Evolutionary conservation across 2,329 filamentous ascomycete species (phyloP).

Genomic region (Ophiostoma angusticollis): DNA sequence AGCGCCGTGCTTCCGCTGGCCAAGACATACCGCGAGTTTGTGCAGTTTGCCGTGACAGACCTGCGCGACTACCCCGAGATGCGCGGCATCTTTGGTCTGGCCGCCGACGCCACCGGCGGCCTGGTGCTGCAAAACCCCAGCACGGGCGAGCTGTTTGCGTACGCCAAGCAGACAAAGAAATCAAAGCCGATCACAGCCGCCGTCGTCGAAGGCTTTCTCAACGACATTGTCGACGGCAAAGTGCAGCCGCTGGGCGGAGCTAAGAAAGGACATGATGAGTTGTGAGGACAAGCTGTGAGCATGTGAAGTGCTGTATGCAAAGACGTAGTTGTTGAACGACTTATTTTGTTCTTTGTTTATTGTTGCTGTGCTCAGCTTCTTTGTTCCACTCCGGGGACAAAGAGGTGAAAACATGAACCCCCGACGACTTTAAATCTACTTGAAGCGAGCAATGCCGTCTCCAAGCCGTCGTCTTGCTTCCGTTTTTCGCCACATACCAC

Average conservation of each 20-base stretch:
- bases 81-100: conserved; percentile 26
- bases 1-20: conserved; percentile 27
- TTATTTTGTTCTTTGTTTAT: too few relatives aligned
- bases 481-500: too few relatives aligned
- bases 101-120: conserved; percentile 18
- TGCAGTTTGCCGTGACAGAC: conserved; percentile 35
- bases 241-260: conserved; percentile 23
- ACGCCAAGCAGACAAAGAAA: conserved; percentile 15
- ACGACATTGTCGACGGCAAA: conserved; percentile 30
- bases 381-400: too few relatives aligned
- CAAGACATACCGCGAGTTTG: conserved; percentile 31
- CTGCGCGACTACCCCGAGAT: conserved; percentile 32
- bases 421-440: too few relatives aligned
- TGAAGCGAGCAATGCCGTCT: too few relatives aligned
- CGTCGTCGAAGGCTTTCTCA: conserved; percentile 29
- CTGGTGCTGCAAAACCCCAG: conserved; percentile 31
- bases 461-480: too few relatives aligned
- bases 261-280: conserved; percentile 4
- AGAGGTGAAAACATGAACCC: too few relatives aligned
- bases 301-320: too few relatives aligned
- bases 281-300: conserved; percentile 2
- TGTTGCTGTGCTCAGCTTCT: too few relatives aligned
- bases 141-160: conserved; percentile 32
- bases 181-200: conserved; percentile 18
- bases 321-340: too few relatives aligned